Conservation (phyloP, 1,284 basidiomycete species). For the Papiliotrema laurentii region DNA sequence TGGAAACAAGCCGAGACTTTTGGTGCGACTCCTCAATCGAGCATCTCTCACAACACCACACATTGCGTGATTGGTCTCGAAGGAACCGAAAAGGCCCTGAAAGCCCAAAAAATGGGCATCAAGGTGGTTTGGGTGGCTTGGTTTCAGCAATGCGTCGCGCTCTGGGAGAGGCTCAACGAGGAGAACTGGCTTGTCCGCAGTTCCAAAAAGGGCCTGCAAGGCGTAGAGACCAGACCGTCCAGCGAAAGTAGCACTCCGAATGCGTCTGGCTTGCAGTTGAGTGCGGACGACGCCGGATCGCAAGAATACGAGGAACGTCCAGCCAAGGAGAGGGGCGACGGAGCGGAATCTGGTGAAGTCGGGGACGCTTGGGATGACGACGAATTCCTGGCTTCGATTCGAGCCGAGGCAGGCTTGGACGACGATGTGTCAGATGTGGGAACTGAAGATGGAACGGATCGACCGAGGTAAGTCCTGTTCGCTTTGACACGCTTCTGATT, state of each 20-base stretch:
- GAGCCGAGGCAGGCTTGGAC: slow-evolving; percentile 14
- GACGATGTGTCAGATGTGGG: slow-evolving; percentile 12
- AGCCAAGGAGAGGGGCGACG: too few species aligned
- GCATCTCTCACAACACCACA: slow-evolving; percentile 66
- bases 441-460: slow-evolving; percentile 39
- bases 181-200: slow-evolving; percentile 15
- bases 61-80: slow-evolving; percentile 89
- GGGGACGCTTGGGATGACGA: slow-evolving; percentile 16
- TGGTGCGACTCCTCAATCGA: slow-evolving; percentile 73
- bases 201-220: slow-evolving; percentile 55
- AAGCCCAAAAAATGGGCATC: slow-evolving; percentile 64
- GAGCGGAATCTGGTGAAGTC: slow-evolving; percentile 17
- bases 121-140: slow-evolving; percentile 82
- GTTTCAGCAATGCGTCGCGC: slow-evolving; percentile 78
- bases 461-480: slow-evolving; percentile 5
- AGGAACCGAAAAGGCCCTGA: slow-evolving; percentile 85
- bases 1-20: slow-evolving; percentile 86
- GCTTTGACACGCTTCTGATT: neutral
- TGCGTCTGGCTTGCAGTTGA: slow-evolving; percentile 53
- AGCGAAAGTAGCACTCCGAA: slow-evolving; percentile 72
- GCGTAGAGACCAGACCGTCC: neutral
- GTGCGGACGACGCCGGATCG: slow-evolving; percentile 13
- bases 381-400: slow-evolving; percentile 7
- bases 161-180: slow-evolving; percentile 57
- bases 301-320: slow-evolving; percentile 43